Evolutionary conservation across 2,329 filamentous ascomycete genomes (phyloP), one percentile per base, ranked within the genome.

Genomic region (Albifimbria verrucaria): DNA sequence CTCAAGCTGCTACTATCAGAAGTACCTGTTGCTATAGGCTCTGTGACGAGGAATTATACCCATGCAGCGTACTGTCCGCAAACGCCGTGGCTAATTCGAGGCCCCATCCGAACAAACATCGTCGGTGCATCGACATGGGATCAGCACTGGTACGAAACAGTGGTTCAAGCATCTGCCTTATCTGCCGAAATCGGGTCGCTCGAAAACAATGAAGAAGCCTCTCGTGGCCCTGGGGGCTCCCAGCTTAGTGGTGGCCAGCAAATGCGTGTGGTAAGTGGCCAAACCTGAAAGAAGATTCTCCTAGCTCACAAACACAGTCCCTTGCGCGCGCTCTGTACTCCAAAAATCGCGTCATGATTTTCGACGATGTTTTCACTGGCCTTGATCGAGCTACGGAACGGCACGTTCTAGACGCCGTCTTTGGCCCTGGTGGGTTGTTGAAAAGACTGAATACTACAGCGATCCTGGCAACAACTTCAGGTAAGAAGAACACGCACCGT

Each of bases 371-470:
- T 6, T 58, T 71, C 17, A 69, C 65, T 1, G 69, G 68, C 3
- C 62, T 73, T 3, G 71, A 73, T 49, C 59, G 65, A 6, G 59
- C 69, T 7, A 75, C 73, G 0, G 70, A 74, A 46, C 59, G 68
- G 22, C 63, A 65, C 10, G 68, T 75, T 2, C 70, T 73, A 28
- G 56, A 63, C 0, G 59, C 61, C 2, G 66, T 75, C 0, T 72
- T 76, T 48, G 64, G 67, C 1, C 23, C 24, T 4, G 59, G 59
- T n/a, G 70, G 72, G 0, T 49, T 75, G 10, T 52, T 69, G 9
- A 56, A 53, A 41, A 55, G 51, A 10, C 51, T 58, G n/a, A 53
- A 56, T 3, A 48, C 56, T 1, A 66, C 68, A 0, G 56, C 65
- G 2, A 56, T 70, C 2, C 46, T 68, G 39, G 58, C 64, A 4